Conservation (phyloP, 78 protist species). For the Chrysochromulina parva region DNA sequence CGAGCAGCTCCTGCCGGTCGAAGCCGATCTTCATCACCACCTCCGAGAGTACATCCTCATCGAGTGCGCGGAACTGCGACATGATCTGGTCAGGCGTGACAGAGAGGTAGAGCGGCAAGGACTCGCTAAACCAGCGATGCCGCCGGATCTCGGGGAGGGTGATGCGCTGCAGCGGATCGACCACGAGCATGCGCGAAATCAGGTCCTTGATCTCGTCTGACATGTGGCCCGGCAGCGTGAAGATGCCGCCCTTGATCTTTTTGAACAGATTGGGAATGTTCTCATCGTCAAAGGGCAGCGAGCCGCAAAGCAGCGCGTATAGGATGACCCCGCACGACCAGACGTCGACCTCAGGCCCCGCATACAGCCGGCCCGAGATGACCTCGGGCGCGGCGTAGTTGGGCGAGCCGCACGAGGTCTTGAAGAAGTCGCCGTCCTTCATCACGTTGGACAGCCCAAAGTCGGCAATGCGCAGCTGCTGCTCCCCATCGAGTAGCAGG, state of each 20-base stretch:
- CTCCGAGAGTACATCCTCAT: background rate
- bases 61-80: background rate
- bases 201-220: constrained; percentile 79
- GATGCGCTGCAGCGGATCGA: constrained; percentile 92
- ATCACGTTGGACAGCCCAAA: constrained; percentile 93
- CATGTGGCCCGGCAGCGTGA: constrained; percentile 78
- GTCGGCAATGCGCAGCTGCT: constrained; percentile 92
- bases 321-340: constrained; percentile 80
- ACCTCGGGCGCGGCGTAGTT: constrained; percentile 99
- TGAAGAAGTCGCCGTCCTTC: constrained; percentile 92
- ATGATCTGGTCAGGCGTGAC: constrained; percentile 3
- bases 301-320: constrained; percentile 94
- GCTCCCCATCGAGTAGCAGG: constrained; percentile 62
- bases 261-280: constrained; percentile 94
- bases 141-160: constrained; percentile 84
- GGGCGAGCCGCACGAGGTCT: constrained; percentile 98
- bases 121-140: constrained; percentile 83
- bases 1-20: background rate
- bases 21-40: constrained; percentile 22
- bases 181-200: constrained; percentile 89
- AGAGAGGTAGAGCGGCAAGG: constrained; percentile 75
- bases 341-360: constrained; percentile 90
- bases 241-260: constrained; percentile 78
- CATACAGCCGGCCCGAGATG: constrained; percentile 78
- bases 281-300: constrained; percentile 97